Percentiles rank a stretch among this genome's conserved stretches.
Conservation (phyloP, 768 basidiomycete genomes). For the Amanita thiersii region DNA sequence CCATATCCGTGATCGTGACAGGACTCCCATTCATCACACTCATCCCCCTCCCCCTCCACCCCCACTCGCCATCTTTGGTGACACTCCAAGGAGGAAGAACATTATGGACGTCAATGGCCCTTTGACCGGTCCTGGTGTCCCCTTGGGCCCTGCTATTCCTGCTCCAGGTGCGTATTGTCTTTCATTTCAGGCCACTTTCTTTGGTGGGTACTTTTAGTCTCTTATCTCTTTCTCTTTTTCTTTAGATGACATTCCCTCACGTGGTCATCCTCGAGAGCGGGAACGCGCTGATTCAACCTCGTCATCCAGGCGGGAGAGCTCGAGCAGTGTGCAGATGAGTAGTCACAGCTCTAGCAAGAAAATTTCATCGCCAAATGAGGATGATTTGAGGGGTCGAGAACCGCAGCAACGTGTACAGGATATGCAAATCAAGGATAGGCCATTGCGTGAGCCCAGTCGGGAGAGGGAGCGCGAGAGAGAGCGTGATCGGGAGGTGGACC, state of each 20-base stretch:
- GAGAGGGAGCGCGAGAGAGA: conserved; percentile 14
- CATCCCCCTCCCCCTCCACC: conserved; percentile 2
- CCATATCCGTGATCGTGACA: conserved; percentile 7
- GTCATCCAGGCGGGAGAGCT: conserved; percentile 5
- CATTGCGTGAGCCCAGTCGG: conserved; percentile 6
- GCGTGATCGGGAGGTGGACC: conserved; percentile 15
- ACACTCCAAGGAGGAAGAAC: conserved; percentile 7
- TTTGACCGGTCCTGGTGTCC: conserved; percentile 6
- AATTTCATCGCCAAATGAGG: conserved; percentile 8
- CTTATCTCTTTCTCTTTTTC: not conserved
- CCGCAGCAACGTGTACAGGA: conserved; percentile 13
- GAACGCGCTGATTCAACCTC: not conserved
- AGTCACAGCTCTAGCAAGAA: not conserved
- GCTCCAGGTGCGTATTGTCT: conserved; percentile 2
- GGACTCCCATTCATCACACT: too few species aligned
- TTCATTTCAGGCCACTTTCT: not conserved
- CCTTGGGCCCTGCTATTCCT: not conserved
- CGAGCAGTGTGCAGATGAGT: not conserved
- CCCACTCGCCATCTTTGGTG: conserved; percentile 2
- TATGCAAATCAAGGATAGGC: conserved; percentile 8
- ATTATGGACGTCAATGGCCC: conserved; percentile 9
- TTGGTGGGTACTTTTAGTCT: not conserved
- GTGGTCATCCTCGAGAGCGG: conserved; percentile 1
- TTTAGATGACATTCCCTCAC: conserved; percentile 6
- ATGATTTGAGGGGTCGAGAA: conserved; percentile 13